A percentile compares a stretch with the other conserved stretches of the same genome.
phyloP scores from a whole-genome alignment of 305 asterid species.

The Caryopteris hybrid region DNA sequence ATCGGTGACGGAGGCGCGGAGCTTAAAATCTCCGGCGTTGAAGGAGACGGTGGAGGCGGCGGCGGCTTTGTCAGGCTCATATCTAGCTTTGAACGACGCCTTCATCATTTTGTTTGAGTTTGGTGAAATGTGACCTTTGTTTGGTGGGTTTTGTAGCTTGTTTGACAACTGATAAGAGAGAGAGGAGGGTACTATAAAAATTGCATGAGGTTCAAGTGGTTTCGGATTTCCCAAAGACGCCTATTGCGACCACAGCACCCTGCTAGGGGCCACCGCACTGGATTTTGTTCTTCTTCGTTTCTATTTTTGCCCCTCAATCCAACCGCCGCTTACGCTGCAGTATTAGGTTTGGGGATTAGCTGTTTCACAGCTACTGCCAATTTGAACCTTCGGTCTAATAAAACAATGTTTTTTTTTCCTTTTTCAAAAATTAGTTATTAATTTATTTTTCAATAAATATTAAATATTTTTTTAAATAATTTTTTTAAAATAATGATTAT shows the following conservation, averaged over 20 bases:
- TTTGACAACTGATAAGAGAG: constrained; percentile 2
- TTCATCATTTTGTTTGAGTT: constrained; percentile 37
- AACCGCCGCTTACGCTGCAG: neutral
- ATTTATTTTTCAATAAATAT: no score
- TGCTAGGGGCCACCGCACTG: neutral
- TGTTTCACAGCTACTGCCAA: no score
- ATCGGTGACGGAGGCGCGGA: constrained; percentile 81
- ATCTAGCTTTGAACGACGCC: constrained; percentile 63
- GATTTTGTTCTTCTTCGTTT: no score
- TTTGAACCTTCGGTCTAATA: no score
- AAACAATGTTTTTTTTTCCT: no score
- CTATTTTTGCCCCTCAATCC: no score
- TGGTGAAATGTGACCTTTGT: constrained; percentile 3
- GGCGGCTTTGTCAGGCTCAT: constrained; percentile 56
- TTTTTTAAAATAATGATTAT: no score
- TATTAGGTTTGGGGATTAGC: no score
- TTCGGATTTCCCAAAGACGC: neutral
- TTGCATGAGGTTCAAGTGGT: constrained; percentile 14
- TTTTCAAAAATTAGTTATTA: no score
- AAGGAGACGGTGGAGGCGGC: constrained; percentile 57
- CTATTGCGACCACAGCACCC: neutral
- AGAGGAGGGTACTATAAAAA: neutral
- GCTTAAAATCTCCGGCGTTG: constrained; percentile 86
- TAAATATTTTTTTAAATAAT: no score
- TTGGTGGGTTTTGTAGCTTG: constrained; percentile 5